Evolutionary conservation across 1,284 basidiomycete genomes (phyloP).

Genomic region (Moesziomyces globuligerus): DNA sequence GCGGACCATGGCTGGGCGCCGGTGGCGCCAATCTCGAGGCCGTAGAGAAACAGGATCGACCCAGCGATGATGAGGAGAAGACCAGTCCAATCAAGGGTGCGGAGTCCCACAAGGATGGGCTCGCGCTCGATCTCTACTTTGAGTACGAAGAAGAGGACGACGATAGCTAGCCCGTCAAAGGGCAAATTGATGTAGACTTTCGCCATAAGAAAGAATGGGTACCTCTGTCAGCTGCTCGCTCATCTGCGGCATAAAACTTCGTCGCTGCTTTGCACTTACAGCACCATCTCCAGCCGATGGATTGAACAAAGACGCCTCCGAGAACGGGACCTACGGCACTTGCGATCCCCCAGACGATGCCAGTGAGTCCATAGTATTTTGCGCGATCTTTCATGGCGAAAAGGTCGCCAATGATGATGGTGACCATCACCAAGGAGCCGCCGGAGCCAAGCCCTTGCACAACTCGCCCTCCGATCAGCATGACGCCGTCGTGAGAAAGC

Average conservation of each 20-base stretch:
- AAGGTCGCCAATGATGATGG: slow-evolving; percentile 8
- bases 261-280: not conserved
- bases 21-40: slow-evolving; percentile 3
- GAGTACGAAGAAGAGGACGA: slow-evolving; percentile 7
- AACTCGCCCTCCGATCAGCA: slow-evolving; percentile 5
- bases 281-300: slow-evolving; percentile 9
- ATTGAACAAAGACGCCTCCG: slow-evolving; percentile 5
- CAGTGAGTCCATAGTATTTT: slow-evolving; percentile 8
- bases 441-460: slow-evolving; percentile 5
- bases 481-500: not conserved
- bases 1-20: not conserved
- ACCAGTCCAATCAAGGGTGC: slow-evolving; percentile 6
- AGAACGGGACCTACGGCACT: slow-evolving; percentile 5
- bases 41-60: slow-evolving; percentile 7
- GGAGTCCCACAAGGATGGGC: slow-evolving; percentile 3
- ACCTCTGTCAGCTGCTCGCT: not conserved
- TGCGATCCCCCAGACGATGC: slow-evolving; percentile 9
- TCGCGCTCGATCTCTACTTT: slow-evolving; percentile 8
- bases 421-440: slow-evolving; percentile 6
- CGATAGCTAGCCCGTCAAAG: slow-evolving; percentile 6
- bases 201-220: not conserved
- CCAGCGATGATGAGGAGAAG: slow-evolving; percentile 5
- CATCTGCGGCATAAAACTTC: no score
- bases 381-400: slow-evolving; percentile 7
- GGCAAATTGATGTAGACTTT: slow-evolving; percentile 11